These are phyloP conservation scores for Chrysosporium keratinophilum DNA, from an alignment of 2,329 filamentous ascomycete species.

Conservation along the genomic window DNA sequence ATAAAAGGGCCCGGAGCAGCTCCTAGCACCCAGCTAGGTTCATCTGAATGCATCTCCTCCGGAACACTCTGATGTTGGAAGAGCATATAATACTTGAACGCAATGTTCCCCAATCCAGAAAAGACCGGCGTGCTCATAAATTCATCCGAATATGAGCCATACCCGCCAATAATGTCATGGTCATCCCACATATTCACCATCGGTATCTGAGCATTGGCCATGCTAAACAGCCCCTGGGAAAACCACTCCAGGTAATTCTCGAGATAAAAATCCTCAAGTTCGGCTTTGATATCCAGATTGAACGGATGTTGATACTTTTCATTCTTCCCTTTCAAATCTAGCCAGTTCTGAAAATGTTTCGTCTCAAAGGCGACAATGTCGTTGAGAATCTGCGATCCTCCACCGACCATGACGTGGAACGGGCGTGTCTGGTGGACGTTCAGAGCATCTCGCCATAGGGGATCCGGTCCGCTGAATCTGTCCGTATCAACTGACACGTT, in stretches of 20 bases:
- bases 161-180: conserved; percentile 85
- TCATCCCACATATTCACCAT: conserved; percentile 99
- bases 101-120: conserved; percentile 75
- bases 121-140: conserved; percentile 90
- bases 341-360: conserved; percentile 70
- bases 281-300: conserved; percentile 69
- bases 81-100: conserved; percentile 97
- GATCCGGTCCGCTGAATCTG: conserved; percentile 81
- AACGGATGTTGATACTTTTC: conserved; percentile 73
- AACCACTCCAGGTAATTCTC: conserved; percentile 91
- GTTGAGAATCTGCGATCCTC: conserved; percentile 95
- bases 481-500: conserved; percentile 67
- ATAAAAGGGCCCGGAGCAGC: conserved; percentile 78
- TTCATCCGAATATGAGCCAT: conserved; percentile 80
- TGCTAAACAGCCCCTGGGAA: conserved; percentile 84
- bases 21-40: conserved; percentile 87
- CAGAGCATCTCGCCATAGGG: conserved; percentile 90
- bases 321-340: conserved; percentile 64
- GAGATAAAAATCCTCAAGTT: conserved; percentile 81
- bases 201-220: conserved; percentile 87
- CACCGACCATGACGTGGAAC: conserved; percentile 97
- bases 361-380: conserved; percentile 71
- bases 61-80: conserved; percentile 91
- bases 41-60: conserved; percentile 67
- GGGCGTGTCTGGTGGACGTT: conserved; percentile 83